phyloP scores from a whole-genome alignment of 2,329 filamentous ascomycete species.

The Alternaria burnsii region DNA sequence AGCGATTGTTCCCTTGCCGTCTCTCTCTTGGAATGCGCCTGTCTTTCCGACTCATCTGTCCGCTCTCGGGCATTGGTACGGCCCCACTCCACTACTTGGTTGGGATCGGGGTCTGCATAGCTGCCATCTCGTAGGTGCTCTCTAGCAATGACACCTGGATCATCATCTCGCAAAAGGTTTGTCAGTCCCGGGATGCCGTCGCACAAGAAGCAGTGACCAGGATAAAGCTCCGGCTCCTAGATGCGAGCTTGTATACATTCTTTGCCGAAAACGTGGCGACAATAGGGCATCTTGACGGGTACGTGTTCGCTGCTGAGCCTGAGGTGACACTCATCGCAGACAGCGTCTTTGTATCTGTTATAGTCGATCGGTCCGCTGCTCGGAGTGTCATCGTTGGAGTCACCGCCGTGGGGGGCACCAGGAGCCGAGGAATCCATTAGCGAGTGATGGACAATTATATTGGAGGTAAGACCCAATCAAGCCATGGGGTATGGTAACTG shows the following conservation, averaged over 20 bases:
- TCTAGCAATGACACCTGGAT: not conserved
- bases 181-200: not conserved
- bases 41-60: not conserved
- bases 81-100: not conserved
- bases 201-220: not conserved
- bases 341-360: fast-evolving
- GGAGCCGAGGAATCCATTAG: not conserved
- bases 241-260: not conserved
- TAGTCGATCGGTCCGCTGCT: not conserved
- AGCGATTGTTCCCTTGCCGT: not conserved
- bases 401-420: too few species aligned
- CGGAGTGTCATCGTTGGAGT: not conserved
- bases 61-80: not conserved
- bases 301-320: not conserved
- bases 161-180: too few species aligned
- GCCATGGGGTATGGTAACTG: too few species aligned
- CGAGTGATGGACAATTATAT: not conserved
- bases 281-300: not conserved
- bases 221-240: not conserved
- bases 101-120: not conserved
- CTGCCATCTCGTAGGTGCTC: not conserved
- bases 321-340: not conserved
- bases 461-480: too few species aligned
- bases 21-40: not conserved
- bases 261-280: not conserved